phyloP scores from a whole-genome alignment of 2,329 filamentous ascomycete species.

The Fusarium annulatum region DNA sequence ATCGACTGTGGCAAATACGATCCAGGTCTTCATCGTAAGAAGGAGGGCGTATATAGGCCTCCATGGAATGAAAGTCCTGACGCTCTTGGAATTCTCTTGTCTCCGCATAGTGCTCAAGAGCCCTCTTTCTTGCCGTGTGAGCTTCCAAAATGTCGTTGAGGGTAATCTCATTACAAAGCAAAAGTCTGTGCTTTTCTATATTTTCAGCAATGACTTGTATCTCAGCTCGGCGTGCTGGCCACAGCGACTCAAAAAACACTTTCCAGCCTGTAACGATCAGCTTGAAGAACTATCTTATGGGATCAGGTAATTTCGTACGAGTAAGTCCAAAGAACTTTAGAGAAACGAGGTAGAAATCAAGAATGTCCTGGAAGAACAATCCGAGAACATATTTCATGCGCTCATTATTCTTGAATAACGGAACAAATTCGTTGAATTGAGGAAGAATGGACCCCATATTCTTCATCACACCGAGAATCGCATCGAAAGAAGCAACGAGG shows the following conservation, averaged over 20 bases:
- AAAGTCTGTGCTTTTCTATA: not conserved
- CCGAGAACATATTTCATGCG: not conserved
- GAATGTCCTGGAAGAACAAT: conserved; percentile 14
- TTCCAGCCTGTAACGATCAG: not conserved
- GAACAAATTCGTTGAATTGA: not conserved
- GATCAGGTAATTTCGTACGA: not conserved
- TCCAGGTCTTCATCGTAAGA: not conserved
- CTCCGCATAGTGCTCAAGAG: not conserved
- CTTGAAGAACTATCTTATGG: not conserved
- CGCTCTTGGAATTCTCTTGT: not conserved
- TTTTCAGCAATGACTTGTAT: not conserved
- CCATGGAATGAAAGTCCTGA: not conserved
- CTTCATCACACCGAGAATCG: not conserved
- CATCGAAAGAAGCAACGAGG: not conserved
- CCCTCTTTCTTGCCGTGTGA: not conserved
- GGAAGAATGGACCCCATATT: conserved; percentile 4
- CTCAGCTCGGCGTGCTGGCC: not conserved
- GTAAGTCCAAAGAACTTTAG: conserved; percentile 7
- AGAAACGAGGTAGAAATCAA: conserved; percentile 12
- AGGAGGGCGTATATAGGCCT: not conserved
- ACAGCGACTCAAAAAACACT: not conserved
- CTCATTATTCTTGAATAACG: not conserved
- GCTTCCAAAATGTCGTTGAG: not conserved
- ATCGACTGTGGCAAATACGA: no score
- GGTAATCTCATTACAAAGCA: not conserved